phyloP scores from a whole-genome alignment of 2,329 filamentous ascomycete genomes.

The Fusarium decemcellulare region DNA sequence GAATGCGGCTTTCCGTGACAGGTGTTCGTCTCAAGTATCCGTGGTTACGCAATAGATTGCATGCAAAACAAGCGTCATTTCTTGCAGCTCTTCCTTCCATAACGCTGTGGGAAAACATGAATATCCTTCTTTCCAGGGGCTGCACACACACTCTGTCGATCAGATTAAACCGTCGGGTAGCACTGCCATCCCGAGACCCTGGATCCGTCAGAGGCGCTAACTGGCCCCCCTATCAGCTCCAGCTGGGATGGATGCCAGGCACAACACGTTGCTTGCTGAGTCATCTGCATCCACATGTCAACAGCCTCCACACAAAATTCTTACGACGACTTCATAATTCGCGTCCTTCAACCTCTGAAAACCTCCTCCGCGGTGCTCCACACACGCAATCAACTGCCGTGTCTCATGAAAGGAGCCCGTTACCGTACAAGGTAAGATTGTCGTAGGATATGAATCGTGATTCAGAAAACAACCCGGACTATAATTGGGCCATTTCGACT shows the following conservation, averaged over 20 bases:
- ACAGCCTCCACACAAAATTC: slow-evolving; percentile 12
- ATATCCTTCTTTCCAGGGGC: too few species aligned
- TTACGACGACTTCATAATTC: slow-evolving; percentile 11
- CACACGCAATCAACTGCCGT: neutral
- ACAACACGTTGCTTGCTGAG: slow-evolving; percentile 15
- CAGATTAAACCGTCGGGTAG: neutral
- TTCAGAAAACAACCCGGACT: neutral
- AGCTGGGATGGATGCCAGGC: neutral
- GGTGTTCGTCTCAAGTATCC: slow-evolving; percentile 28
- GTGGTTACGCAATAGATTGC: slow-evolving; percentile 34
- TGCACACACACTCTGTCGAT: slow-evolving; percentile 5
- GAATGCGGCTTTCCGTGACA: slow-evolving; percentile 36
- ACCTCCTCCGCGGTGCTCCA: neutral
- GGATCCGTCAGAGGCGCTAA: neutral
- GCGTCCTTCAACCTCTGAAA: neutral
- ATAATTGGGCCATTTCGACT: slow-evolving; percentile 51
- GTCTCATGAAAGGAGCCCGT: neutral
- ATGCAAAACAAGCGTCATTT: slow-evolving; percentile 14
- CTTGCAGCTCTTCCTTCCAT: slow-evolving; percentile 10
- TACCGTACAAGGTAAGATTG: neutral
- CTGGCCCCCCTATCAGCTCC: neutral
- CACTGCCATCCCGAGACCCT: slow-evolving; percentile 14
- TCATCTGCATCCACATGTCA: slow-evolving; percentile 9
- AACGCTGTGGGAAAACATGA: too few species aligned
- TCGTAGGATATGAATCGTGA: neutral